These are phyloP conservation scores for Tricholoma hemisulphureum DNA, from an alignment of 768 basidiomycete genomes.

Conservation along the genomic window DNA sequence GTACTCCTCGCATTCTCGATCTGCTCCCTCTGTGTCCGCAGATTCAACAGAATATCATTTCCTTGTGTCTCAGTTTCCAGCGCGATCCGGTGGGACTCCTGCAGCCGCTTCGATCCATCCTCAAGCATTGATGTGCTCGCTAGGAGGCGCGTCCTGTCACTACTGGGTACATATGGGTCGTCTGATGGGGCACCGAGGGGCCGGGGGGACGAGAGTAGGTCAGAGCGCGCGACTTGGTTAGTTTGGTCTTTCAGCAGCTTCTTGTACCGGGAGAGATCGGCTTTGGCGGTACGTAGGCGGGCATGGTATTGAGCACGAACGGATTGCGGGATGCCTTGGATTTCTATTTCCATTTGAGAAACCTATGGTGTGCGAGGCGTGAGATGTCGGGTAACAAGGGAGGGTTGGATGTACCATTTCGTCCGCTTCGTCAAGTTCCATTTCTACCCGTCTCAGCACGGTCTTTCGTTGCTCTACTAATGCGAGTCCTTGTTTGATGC, in stretches of 20 bases:
- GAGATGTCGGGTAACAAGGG: not conserved
- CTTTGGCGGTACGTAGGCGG: constrained; percentile 73
- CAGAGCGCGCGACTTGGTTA: constrained; percentile 65
- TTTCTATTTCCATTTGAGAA: constrained; percentile 99
- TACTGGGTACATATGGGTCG: constrained; percentile 71
- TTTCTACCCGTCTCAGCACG: constrained; percentile 78
- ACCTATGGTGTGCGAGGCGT: constrained; percentile 48
- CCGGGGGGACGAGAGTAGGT: constrained; percentile 64
- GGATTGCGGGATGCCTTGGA: constrained; percentile 89
- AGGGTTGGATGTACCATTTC: constrained; percentile 66
- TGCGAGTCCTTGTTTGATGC: constrained; percentile 1
- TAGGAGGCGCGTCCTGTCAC: constrained; percentile 78
- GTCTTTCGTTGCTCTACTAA: constrained; percentile 76
- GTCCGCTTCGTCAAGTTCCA: constrained; percentile 97
- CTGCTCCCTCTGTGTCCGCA: constrained; percentile 87
- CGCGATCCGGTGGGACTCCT: constrained; percentile 89
- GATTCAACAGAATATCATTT: constrained; percentile 83
- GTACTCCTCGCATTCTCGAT: constrained; percentile 92
- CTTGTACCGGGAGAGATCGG: constrained; percentile 75
- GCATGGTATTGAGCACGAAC: constrained; percentile 74
- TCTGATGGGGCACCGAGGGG: constrained; percentile 52
- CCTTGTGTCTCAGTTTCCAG: constrained; percentile 97
- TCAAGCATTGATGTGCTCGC: constrained; percentile 75
- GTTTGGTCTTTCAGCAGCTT: constrained; percentile 75
- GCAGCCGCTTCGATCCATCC: constrained; percentile 80